These are phyloP conservation scores for Yarrowia sp. DNA, from an alignment of 805 yeast species.

Conservation along the genomic window DNA sequence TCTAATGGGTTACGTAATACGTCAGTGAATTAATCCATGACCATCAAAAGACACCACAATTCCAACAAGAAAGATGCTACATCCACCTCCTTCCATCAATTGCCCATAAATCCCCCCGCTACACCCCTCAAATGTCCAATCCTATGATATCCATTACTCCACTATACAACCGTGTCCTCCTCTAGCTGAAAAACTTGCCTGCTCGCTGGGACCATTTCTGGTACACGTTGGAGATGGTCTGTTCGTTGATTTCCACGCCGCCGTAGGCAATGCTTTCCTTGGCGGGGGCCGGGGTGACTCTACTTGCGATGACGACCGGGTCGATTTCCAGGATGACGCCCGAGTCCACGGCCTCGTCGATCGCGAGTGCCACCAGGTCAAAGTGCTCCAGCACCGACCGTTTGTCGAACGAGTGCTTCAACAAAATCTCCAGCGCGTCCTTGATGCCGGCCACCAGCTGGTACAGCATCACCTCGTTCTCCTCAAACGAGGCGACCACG, in stretches of 20 bases:
- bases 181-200: slow-evolving; percentile 30
- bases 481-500: slow-evolving; percentile 75
- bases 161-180: no score
- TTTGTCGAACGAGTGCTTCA: slow-evolving; percentile 75
- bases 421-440: slow-evolving; percentile 80
- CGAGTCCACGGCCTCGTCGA: slow-evolving; percentile 93
- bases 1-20: no score
- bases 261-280: slow-evolving; percentile 60
- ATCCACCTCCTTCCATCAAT: no score
- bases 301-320: slow-evolving; percentile 80
- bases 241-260: slow-evolving; percentile 53
- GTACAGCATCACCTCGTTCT: slow-evolving; percentile 83
- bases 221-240: slow-evolving; percentile 75
- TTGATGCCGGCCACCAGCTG: slow-evolving; percentile 77
- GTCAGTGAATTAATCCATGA: no score
- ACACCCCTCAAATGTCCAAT: no score
- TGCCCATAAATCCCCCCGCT: no score
- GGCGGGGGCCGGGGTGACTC: slow-evolving; percentile 88
- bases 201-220: slow-evolving; percentile 49
- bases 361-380: slow-evolving; percentile 82
- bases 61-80: no score
- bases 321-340: slow-evolving; percentile 93
- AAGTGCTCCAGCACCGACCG: slow-evolving; percentile 78
- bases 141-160: no score
- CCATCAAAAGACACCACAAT: no score